These are phyloP conservation scores for Nectriaceae sp. DNA, from an alignment of 2,329 filamentous ascomycete genomes.

Conservation along the genomic window DNA sequence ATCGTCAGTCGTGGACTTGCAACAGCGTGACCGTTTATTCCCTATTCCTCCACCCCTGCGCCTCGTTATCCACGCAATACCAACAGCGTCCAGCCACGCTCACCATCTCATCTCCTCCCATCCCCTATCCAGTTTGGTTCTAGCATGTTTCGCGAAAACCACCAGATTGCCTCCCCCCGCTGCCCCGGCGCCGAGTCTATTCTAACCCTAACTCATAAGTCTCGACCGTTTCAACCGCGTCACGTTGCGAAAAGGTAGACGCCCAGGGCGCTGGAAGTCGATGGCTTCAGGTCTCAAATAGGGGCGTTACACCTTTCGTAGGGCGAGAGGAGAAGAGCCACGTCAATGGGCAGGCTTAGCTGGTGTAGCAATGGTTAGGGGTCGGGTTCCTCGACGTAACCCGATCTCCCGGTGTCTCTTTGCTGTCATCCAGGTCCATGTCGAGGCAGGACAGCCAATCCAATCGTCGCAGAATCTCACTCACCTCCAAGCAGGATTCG, in stretches of 20 bases:
- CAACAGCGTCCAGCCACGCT: conserved; percentile 2
- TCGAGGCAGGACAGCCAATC: too few species aligned
- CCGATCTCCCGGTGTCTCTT: not conserved
- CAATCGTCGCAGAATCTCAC: not conserved
- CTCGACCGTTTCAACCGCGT: not conserved
- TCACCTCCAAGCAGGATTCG: too few species aligned
- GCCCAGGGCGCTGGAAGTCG: not conserved
- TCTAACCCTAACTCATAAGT: not conserved
- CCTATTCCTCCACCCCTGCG: conserved; percentile 10
- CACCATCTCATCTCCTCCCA: not conserved
- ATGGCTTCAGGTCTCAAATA: not conserved
- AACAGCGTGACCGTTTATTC: conserved; percentile 10
- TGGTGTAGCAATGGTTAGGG: not conserved
- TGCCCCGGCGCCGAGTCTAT: not conserved
- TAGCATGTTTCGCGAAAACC: too few species aligned
- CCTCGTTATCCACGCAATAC: conserved; percentile 20
- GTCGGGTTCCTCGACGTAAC: not conserved
- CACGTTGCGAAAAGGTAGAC: not conserved
- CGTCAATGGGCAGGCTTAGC: not conserved
- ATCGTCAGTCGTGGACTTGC: too few species aligned
- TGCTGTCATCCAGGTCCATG: too few species aligned
- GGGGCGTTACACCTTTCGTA: not conserved
- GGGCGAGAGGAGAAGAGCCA: too few species aligned
- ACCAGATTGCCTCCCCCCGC: not conserved
- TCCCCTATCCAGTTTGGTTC: not conserved